Evolutionary conservation across 176 grass and related monocot species (phyloP).

Genomic region (Oryza brachyantha): DNA sequence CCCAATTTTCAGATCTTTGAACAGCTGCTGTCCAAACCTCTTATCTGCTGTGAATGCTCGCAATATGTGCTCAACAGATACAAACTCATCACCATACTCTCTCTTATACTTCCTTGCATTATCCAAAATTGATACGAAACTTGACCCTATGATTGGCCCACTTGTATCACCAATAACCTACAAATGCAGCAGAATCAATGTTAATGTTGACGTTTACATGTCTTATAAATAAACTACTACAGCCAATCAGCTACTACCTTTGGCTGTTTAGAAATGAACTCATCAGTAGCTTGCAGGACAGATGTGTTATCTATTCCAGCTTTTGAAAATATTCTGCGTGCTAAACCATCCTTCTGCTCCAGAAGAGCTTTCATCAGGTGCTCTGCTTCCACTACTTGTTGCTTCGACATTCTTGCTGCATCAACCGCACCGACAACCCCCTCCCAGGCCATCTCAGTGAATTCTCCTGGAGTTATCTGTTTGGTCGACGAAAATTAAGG

Average conservation of each 20-base stretch:
- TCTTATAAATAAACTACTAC: constrained; percentile 1
- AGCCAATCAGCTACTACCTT: constrained; percentile 45
- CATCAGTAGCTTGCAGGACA: constrained; percentile 68
- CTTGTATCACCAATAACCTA: constrained; percentile 78
- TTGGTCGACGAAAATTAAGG: neutral
- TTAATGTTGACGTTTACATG: neutral
- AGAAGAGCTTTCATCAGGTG: constrained; percentile 96
- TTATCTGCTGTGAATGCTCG: constrained; percentile 71
- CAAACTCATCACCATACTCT: constrained; percentile 82
- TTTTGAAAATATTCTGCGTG: constrained; percentile 85
- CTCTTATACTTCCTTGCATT: constrained; percentile 78
- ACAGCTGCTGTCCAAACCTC: constrained; percentile 85
- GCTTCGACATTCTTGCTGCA: constrained; percentile 65
- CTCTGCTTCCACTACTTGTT: constrained; percentile 85
- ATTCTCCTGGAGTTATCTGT: constrained; percentile 60
- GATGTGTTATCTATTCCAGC: constrained; percentile 80
- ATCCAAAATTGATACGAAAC: constrained; percentile 69
- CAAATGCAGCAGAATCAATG: constrained; percentile 25
- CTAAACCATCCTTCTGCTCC: constrained; percentile 94
- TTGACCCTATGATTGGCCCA: constrained; percentile 68
- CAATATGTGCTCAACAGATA: constrained; percentile 87
- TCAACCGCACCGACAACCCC: constrained; percentile 73
- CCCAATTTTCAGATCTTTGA: constrained; percentile 73
- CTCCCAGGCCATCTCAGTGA: constrained; percentile 92
- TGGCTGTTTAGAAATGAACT: constrained; percentile 75